Conservation (phyloP, 768 basidiomycete species). For the Scleroderma citrinum region DNA sequence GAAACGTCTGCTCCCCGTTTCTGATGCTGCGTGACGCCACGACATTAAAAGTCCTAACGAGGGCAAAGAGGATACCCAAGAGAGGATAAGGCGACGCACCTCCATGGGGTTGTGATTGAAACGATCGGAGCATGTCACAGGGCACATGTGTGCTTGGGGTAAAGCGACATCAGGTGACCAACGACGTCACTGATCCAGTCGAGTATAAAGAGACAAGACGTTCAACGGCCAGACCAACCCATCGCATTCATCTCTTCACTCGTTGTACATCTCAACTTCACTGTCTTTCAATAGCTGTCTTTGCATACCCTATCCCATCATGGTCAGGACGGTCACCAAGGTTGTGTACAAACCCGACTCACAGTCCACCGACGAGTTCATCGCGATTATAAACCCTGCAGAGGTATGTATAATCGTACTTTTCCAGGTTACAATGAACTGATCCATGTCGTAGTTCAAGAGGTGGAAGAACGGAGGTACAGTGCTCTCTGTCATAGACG, state of each 20-base stretch:
- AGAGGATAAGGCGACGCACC: no score
- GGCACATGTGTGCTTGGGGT: no score
- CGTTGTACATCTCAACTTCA: slow-evolving; percentile 1
- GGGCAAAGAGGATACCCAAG: no score
- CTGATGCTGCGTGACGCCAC: no score
- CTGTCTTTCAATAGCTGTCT: slow-evolving; percentile 7
- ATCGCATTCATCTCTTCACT: slow-evolving; percentile 1
- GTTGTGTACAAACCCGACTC: slow-evolving; percentile 77
- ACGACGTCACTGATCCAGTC: background rate
- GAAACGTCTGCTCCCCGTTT: no score
- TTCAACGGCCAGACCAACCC: no score
- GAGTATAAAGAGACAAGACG: background rate
- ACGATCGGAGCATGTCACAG: no score
- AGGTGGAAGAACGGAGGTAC: slow-evolving; percentile 78
- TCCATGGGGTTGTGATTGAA: no score
- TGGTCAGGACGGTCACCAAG: slow-evolving; percentile 51
- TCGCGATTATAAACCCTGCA: slow-evolving; percentile 56
- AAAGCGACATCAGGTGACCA: background rate
- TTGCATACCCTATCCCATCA: slow-evolving; percentile 14
- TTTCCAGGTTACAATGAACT: slow-evolving; percentile 4
- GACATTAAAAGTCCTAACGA: no score
- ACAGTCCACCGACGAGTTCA: slow-evolving; percentile 68
- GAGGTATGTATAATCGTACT: slow-evolving; percentile 50
- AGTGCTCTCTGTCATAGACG: slow-evolving; percentile 7
- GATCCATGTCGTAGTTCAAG: slow-evolving; percentile 44